Percentiles rank a stretch among this genome's conserved stretches.
phyloP scores from a whole-genome alignment of 768 basidiomycete species.

The Leccinum boreale region DNA sequence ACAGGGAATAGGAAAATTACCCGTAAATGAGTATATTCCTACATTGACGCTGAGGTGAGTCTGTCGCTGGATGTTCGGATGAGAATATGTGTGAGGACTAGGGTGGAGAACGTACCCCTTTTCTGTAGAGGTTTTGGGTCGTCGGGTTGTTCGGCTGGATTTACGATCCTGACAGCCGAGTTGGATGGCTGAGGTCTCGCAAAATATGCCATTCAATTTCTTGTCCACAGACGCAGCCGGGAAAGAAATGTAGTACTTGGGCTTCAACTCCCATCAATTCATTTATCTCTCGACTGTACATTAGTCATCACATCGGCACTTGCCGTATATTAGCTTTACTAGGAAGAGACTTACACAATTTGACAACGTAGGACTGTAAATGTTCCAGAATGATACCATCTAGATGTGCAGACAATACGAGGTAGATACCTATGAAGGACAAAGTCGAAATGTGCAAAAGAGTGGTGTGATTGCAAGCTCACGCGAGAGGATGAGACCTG shows the following conservation, averaged over 20 bases:
- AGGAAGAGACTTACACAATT: no score
- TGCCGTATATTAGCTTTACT: conserved; percentile 1
- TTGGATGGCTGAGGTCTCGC: conserved; percentile 54
- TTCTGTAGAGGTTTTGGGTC: conserved; percentile 42
- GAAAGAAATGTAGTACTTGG: no score
- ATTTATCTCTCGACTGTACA: not conserved
- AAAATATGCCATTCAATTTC: conserved; percentile 62
- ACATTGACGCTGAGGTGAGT: conserved; percentile 76
- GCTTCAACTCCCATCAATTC: conserved; percentile 2
- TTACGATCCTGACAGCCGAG: conserved; percentile 69
- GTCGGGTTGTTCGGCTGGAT: conserved; percentile 45
- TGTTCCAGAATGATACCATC: no score
- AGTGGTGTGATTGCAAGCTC: no score
- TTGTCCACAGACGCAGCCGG: not conserved
- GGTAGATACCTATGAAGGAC: no score
- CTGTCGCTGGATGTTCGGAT: conserved; percentile 33
- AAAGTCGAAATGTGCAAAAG: no score
- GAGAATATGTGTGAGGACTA: not conserved
- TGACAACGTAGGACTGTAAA: no score
- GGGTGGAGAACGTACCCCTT: conserved; percentile 47
- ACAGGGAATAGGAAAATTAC: conserved; percentile 38
- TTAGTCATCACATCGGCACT: conserved; percentile 22
- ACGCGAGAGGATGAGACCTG: no score
- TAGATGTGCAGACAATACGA: no score
- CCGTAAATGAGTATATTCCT: conserved; percentile 91